Evolutionary conservation across 495 filamentous ascomycete species (phyloP), one percentile per base, ranked within the genome.

Genomic region (Penicillium herquei): DNA sequence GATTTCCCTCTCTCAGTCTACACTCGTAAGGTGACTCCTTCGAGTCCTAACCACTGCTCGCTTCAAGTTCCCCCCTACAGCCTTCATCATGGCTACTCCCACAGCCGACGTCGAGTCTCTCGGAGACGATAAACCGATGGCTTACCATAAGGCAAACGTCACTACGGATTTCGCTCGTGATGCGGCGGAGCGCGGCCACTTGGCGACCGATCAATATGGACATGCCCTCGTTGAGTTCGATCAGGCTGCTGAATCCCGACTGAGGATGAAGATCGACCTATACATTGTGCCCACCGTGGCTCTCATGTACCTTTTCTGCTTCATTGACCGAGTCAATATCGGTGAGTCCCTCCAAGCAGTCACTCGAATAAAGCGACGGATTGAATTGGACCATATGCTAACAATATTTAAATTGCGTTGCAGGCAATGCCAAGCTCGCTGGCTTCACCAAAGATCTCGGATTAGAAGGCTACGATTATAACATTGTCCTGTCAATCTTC

Each of bases 401-500:
- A 26, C 21, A 1, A 4, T 2, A 26, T 26, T 26, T 4, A 26
- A 26, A 26, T 26, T 26, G 21, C 4, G 1, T 4, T 26, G 21
- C 33, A 48, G 71, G 69, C 2, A 71, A 74, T 30, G 70, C 67
- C 3, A 71, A 68, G 44, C 57, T 78, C 5, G 70, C 74, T 34
- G 72, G 74, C 1, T 66, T 77, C 51, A 64, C 68, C 32, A 63
- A 67, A 51, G 81, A 85, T 52, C 64, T 85, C 5, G 62, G 70
- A 32, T 78, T 90, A 53, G 68, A 69, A 18, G 62, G 69, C 21
- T 77, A 84, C 43, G 80, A 87, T 51, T 88, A 89, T 66, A 88
- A 89, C 61, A 76, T 76, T 11, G 80, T 87, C 12, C 67, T 89
- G n/a, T 78, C 76, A 11, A 78, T 89, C 52, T 90, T 89, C 74